Evolutionary conservation across 768 basidiomycete genomes (phyloP), one percentile per base, ranked within the genome.

Genomic region (Auricularia auricula-judae): DNA sequence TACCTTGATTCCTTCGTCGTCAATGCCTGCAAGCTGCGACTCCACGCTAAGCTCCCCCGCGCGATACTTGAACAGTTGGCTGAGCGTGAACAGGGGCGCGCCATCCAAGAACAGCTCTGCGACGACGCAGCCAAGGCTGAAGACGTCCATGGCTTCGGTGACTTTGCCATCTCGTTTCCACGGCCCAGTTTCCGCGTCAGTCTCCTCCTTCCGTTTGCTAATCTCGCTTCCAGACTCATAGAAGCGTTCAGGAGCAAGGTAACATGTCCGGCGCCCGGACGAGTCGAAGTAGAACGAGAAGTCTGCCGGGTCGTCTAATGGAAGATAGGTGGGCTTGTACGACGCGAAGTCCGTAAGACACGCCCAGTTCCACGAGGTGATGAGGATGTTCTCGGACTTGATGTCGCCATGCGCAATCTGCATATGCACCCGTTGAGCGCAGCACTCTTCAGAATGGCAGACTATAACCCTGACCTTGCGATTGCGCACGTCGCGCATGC

Each of bases 281-380:
- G 93, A 93, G 75, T 99, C 97, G 74, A 95, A 98, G 80, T 87
- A 99, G 79, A 94, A 97, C 3, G 94, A 95, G 74, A 98, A 99
- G 76, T 96, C 94, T 7, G 95, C 86, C 3, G 97, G 97, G 72
- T 98, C 95, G 71, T 99, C 93, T 54, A 98, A 82, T 0, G 97
- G 97, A 11, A 99, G 84, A 73, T 86, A 91, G 2, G 93, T 95
- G 0, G 95, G 97, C 73, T 99, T 99, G 82, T 91, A 95, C 0
- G 87, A 83, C 0, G 95, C 91, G 73, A 98, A 98, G 76, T 98
- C 97, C 51, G 95, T 91, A 62, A 99, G 80, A 71, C 94, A 93
- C 11, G 97, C 82, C 86, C 92, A 93, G 71, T 98, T 95, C 82
- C 93, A 95, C 0, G 96, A 94, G 0, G 95, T 94, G 61, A 98